phyloP scores from a whole-genome alignment of 1,284 basidiomycete species.

The Macrocystidia cucumis region DNA sequence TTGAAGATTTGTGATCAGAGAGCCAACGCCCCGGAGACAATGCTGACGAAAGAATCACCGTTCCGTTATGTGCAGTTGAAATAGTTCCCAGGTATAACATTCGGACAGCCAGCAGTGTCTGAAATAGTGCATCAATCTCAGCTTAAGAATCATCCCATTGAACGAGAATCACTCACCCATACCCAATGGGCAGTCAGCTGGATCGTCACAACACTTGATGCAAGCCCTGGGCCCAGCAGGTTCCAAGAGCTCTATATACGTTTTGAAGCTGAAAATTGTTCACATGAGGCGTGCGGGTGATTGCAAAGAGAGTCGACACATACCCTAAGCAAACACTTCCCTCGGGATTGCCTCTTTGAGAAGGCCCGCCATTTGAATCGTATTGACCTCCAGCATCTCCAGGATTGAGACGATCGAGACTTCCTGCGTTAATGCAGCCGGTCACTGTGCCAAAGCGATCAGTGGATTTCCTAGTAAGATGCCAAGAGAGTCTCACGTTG shows the following conservation, averaged over 20 bases:
- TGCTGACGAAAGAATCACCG: too few species aligned
- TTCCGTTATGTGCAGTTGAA: slow-evolving; percentile 25
- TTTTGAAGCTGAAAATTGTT: slow-evolving; percentile 35
- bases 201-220: slow-evolving; percentile 43
- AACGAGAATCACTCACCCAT: slow-evolving; percentile 21
- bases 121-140: background rate
- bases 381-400: slow-evolving; percentile 41
- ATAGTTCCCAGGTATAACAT: slow-evolving; percentile 28
- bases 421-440: slow-evolving; percentile 36
- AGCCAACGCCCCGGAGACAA: too few species aligned
- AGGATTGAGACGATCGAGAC: slow-evolving; percentile 31
- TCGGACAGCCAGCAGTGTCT: slow-evolving; percentile 27
- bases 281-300: slow-evolving; percentile 2
- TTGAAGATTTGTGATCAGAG: too few species aligned
- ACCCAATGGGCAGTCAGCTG: slow-evolving; percentile 34
- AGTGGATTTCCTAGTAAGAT: background rate
- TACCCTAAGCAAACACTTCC: slow-evolving; percentile 39
- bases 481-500: slow-evolving; percentile 25
- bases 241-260: slow-evolving; percentile 45
- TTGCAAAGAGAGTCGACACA: slow-evolving; percentile 9
- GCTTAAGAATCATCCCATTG: background rate
- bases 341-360: slow-evolving; percentile 36
- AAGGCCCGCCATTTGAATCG: slow-evolving; percentile 40
- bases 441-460: slow-evolving; percentile 27
- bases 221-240: slow-evolving; percentile 35